Evolutionary conservation across 2,329 filamentous ascomycete genomes (phyloP), one percentile per base, ranked within the genome.

Genomic region (Tympanopsis confertula): DNA sequence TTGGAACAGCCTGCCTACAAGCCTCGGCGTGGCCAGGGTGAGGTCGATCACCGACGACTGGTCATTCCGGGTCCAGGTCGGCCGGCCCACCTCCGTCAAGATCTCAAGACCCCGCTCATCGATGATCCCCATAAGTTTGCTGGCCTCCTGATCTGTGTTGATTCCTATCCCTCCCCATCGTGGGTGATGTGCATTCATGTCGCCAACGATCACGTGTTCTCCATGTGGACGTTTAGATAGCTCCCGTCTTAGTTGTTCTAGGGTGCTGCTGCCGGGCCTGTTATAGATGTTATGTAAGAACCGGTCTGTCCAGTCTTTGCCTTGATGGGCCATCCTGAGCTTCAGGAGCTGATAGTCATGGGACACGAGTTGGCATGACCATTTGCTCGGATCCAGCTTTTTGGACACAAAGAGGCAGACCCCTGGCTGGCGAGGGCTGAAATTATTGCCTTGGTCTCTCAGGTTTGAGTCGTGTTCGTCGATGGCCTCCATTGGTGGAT

Each of bases 1-100:
- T 13, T 32, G 42, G 20, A 45, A 44, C 13, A 43, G 24, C 22
- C 38, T 42, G 38, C 44, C 41, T 5, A 38, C 36, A 14, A 47
- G 36, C 15, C 40, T 37, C 26, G 38, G 14, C 7, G 41, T 47
- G 14, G 41, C 37, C 20, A 38, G 26, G 20, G 24, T 10, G n/a
- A 28, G n/a, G n/a, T 28, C 24, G n/a, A 22, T 37, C 14, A 19
- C 24, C 19, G 4, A 14, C 12, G 13, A 33, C 10, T 18, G 5
- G 5, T 10, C 5, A 13, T 19, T 35, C 12, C 4, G 4, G 28
- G 19, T 10, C n/a, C 28, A 18, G 5, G 28, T 17, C 37, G 24
- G 10, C n/a, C 24, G 10, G 10, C 24, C 24, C n/a, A 10, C 24
- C 24, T 28, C 24, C 10, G 10, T 28, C 10, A 28, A 10, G 10